Base-by-base conservation (phyloP, 2,329 filamentous ascomycete genomes). In the Thermothelomyces thermophilus region DNA sequence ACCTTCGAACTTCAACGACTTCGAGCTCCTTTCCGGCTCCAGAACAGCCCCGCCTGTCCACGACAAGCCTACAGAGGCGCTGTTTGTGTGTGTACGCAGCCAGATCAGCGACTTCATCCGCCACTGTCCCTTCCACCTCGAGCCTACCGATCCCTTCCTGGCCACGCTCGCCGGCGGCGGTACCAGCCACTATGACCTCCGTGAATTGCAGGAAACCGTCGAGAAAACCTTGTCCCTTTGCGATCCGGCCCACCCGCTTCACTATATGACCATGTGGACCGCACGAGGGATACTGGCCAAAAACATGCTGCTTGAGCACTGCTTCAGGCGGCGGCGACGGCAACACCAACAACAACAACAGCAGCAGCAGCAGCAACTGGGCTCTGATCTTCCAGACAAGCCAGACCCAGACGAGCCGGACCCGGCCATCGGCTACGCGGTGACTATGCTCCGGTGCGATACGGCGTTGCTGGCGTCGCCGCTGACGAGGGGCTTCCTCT, bases 251-350 rank as follows among this genome's bases (percentile, higher is more conserved):
- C 69, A 66, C 37, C 64, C 69, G 0, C 50, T 73, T 0, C 71
- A 74, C n/a, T 68, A 62, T 44, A 65, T 73, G 58, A 66, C 69
- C 0, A 56, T 69, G 0, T 69, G 70, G 66, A 65, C 58, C 0
- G 58, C 65, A 1, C 56, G 76, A 10, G 63, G 56, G 0, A 64
- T 68, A 5, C 49, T 84, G 3, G 72, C 77, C 0, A 79, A 73
- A 57, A 63, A 53, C 40, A 71, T 67, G 1, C 69, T 84, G 0
- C 50, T 81, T 43, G 72, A 79, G 42, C 64, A 75, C 49, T 73
- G 75, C 49, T 65, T 68, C 0, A 63, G 20, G 39, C 57, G 60
- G 22, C 37, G n/a, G 53, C 61, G 0, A 0, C 40, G 39, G 3
- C 50, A 56, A 0, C 61, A 68, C 16, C 24, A 11, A 6, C 61